Evolutionary conservation across 2,329 filamentous ascomycete species (phyloP), one percentile per base, ranked within the genome.

Genomic region (Colletotrichum simmondsii): DNA sequence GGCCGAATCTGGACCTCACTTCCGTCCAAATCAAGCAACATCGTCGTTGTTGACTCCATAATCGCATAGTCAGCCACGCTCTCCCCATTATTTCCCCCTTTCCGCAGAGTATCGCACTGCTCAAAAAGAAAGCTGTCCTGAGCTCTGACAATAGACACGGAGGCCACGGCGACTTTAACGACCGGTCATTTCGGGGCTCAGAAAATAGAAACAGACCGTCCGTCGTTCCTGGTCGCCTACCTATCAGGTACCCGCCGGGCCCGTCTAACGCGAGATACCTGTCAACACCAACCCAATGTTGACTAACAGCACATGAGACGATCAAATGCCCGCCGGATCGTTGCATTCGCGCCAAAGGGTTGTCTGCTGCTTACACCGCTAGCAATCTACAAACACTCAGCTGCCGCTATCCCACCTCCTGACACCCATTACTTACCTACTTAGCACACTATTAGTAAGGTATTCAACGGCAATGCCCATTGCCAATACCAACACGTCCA

Each of bases 191-290:
- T 10, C 24, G 42, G 19, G 16, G 22, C 53, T 49, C 66, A 63
- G 24, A 49, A 54, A 64, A 49, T 64, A 69, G 59, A 59, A 68
- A 37, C 65, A 63, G 32, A 53, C 65, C 54, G 30, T 24, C 61
- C 42, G 42, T n/a, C 49, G 52, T 42, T 35, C 35, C 28, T 24
- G n/a, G 35, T 19, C 30, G 46, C 46, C 37, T 32, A 52, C 46
- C 37, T 26, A 52, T 61, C 70, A 70, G 70, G 66, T 64, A 70
- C 70, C 65, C 65, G 60, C n/a, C 14, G n/a, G 46, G 69, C 60
- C 49, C 59, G 35, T 68, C 57, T 52, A 58, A 53, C 37, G 26
- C 64, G 57, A 52, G 7, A 35, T 53, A 59, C 26, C 68, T 49
- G 49, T 65, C 65, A 56, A 49, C 16, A 53, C 52, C 32, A 2